Evolutionary conservation across 768 basidiomycete species (phyloP), one percentile per base, ranked within the genome.

Genomic region (Boletus vinaceobasis): DNA sequence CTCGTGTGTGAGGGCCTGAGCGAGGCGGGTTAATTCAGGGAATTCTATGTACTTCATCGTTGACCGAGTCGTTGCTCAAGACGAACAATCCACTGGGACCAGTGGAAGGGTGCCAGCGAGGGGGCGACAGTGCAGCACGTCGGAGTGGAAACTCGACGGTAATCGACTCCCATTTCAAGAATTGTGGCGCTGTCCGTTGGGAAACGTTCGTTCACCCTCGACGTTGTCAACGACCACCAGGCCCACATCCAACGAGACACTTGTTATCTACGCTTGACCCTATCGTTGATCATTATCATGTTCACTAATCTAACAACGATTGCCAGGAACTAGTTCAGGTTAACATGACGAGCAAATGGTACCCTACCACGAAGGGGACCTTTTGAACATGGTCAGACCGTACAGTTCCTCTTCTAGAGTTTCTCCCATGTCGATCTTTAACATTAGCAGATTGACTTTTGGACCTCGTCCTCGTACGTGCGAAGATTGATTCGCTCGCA

Each of bases 11-110:
- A 95, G 86, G 15, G 86, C 82, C 65, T 87, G 83, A 0, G 88
- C 85, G 53, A 97, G 83, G 50, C 80, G 80, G 13, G 86, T 83
- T 4, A 95, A 78, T 42, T 86, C 83, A n/a, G 90, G 88, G 48
- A 81, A 79, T 66, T 94, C 89, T 62, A 95, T 87, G 75, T 86
- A 94, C 74, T 95, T 95, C 93, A 96, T 95, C 35, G 60, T 50
- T 43, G 36, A 6, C 14, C 40, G 23, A 7, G 23, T 14, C 27
- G 52, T 9, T 23, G 46, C 32, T 33, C 23, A 37, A 9, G 48
- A 37, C 26, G 47, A 19, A 37, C 21, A 7, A 23, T 19, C 31
- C 15, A 46, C 31, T 13, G 33, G 35, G 47, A 26, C 47, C 27
- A 7, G 36, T 27, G 26, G 48, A 48, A 5, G 26, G 17, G 13